Conservation (phyloP, 495 filamentous ascomycete genomes). For the Penicillium manginii region DNA sequence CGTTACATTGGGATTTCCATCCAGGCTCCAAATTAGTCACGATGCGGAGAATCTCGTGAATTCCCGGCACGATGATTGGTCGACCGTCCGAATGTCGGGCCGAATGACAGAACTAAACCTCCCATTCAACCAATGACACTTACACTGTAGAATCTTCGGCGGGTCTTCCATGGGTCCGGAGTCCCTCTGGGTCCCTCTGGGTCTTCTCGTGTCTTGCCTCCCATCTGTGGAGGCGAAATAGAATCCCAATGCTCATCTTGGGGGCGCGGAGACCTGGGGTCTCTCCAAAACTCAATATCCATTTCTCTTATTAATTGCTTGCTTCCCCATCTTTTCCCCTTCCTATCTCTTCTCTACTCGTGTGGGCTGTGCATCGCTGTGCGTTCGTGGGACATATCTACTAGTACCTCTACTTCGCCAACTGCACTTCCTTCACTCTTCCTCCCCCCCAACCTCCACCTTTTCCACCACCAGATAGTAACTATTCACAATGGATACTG, state of each 20-base stretch:
- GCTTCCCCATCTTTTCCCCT: conserved; percentile 1
- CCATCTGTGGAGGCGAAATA: not conserved
- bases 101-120: conserved; percentile 2
- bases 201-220: not conserved
- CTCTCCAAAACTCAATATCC: not conserved
- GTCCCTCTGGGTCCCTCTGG: not conserved
- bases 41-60: not conserved
- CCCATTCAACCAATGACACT: conserved; percentile 3
- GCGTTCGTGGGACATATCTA: not conserved
- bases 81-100: conserved; percentile 18
- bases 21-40: conserved; percentile 1
- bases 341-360: not conserved
- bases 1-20: not conserved
- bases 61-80: conserved; percentile 15
- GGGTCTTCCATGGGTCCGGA: conserved; percentile 21
- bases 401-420: not conserved
- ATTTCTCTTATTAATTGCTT: conserved; percentile 1
- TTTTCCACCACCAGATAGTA: not conserved
- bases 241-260: not conserved
- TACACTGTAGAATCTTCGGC: conserved; percentile 13
- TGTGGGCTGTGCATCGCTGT: not conserved
- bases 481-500: conserved; percentile 25
- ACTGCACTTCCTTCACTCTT: not conserved
- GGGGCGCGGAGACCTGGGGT: conserved; percentile 3
- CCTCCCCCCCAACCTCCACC: not conserved